Base-by-base conservation (phyloP, 2,329 filamentous ascomycete genomes). In the Ambrosiella xylebori region DNA sequence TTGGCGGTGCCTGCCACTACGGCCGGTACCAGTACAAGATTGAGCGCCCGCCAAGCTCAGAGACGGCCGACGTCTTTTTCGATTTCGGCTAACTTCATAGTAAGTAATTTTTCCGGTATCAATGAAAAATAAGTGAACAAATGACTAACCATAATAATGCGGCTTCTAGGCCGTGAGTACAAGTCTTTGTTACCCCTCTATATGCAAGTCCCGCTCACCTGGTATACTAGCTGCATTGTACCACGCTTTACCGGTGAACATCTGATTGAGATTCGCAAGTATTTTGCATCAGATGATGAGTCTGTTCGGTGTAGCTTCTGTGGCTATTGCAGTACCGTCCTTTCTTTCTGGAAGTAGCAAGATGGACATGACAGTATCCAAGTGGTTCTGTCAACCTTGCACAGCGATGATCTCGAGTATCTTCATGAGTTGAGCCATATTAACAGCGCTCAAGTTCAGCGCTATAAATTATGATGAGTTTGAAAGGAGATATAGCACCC, bases 251-350 rank as follows among this genome's bases (percentile, higher is more conserved):
- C 84, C 2, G 87, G 95, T 69, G 90, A 95, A 71, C 80, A 82
- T 13, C 78, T 80, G 67, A 64, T 74, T 57, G 73, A 74, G 56
- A 89, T 89, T 66, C 81, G 80, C 58, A 79, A 83, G 45, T 75
- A 77, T 53, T 89, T 86, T 68, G 80, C 79, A 8, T 77, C 82
- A 19, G 74, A 74, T 1, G 71, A 74, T 63, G 77, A 78, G 12
- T 71, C 78, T 64, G 74, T 79, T 1, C 81, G 85, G 67, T 81
- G 87, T 54, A 80, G 88, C 63, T 96, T 96, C 70, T 96, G 90
- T 70, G 90, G 90, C 27, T 94, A 86, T 72, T 95, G 90, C 68
- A 90, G 90, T 56, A 95, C 89, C 0, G 85, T 86, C 11, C 73
- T 96, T 57, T 85, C 84, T 0, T 88, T 84, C 64, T 95, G 88